Evolutionary conservation across 73 alveolate genomes (phyloP).

Genomic region (Paramecium primaurelia): DNA sequence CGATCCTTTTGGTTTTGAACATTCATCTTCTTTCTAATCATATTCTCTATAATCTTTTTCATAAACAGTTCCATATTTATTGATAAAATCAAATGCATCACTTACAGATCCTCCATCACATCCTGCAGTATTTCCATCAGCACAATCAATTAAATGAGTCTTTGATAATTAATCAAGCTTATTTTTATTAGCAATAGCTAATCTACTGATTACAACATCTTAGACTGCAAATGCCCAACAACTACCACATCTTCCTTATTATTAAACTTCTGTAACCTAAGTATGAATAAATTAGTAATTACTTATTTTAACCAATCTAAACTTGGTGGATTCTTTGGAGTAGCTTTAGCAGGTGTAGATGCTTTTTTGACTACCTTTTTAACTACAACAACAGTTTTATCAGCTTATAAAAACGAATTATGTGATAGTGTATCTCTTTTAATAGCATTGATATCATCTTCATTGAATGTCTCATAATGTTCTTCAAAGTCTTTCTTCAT

Average conservation of each 20-base stretch:
- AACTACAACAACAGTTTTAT: background rate
- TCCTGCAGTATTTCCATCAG: background rate
- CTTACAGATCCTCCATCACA: slow-evolving; percentile 27
- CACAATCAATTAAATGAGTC: background rate
- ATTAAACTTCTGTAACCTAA: background rate
- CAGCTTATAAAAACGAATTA: slow-evolving; percentile 6
- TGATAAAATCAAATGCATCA: background rate
- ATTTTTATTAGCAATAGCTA: background rate
- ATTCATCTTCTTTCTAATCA: background rate
- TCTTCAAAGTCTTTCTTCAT: slow-evolving; percentile 15
- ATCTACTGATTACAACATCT: background rate
- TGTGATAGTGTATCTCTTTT: background rate
- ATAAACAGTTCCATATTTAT: background rate
- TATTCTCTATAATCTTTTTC: slow-evolving; percentile 23
- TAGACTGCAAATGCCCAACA: slow-evolving; percentile 35
- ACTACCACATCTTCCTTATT: slow-evolving; percentile 24
- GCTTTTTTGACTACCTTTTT: background rate
- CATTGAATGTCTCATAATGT: background rate
- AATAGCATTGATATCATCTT: background rate
- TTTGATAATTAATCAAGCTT: background rate
- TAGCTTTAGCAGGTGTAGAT: background rate
- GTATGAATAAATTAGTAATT: background rate
- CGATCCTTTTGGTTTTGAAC: background rate
- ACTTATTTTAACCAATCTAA: slow-evolving; percentile 6
- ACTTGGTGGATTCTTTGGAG: background rate